Base-by-base conservation (phyloP, 192 early-diverging fungal species). In the Radiomyces spectabilis region DNA sequence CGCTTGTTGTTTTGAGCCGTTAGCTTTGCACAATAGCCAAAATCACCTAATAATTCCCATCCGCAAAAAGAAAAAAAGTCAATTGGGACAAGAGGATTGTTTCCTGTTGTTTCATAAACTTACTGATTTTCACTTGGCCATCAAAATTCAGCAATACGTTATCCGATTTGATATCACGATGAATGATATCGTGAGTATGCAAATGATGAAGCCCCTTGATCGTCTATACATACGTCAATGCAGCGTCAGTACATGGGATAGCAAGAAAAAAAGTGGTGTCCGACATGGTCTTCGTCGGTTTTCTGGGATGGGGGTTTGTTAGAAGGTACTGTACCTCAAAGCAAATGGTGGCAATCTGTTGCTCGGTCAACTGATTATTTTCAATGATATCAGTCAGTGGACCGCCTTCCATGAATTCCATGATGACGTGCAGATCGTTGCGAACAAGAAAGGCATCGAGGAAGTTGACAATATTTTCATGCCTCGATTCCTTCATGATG, bases 351-450 rank as follows among this genome's bases (percentile, higher is more conserved):
- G 85, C 83, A 70, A 94, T 93, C 48, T 94, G 90, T 21, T 76
- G 72, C 65, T 94, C 92, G 0, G 74, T 85, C 79, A 94, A 85
- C 51, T 67, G 83, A 59, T 89, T 91, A n/a, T 69, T 76, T 3
- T 85, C 86, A 6, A 93, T 83, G 6, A 86, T 83, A 55, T 90
- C 90, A 19, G 89, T 93, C 29, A 93, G 67, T 21, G 83, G 78
- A 5, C 91, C 91, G 27, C 88, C 91, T 62, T 91, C 89, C 91
- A 93, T 93, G 50, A 86, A 93, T 62, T 93, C 91, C 91, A 92
- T 93, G 16, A 92, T 78, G 4, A 93, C 89, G 89, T 88, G 91
- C 24, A 93, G 73, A 62, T 93, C 91, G 10, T 86, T 86, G 12
- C 76, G 72, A 51, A 63, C 83, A 56, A 93, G 65, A 57, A 84